Percentiles rank a stretch among this genome's conserved stretches.
phyloP scores from a whole-genome alignment of 2,329 filamentous ascomycete species.

The Keithomyces neogunnii region DNA sequence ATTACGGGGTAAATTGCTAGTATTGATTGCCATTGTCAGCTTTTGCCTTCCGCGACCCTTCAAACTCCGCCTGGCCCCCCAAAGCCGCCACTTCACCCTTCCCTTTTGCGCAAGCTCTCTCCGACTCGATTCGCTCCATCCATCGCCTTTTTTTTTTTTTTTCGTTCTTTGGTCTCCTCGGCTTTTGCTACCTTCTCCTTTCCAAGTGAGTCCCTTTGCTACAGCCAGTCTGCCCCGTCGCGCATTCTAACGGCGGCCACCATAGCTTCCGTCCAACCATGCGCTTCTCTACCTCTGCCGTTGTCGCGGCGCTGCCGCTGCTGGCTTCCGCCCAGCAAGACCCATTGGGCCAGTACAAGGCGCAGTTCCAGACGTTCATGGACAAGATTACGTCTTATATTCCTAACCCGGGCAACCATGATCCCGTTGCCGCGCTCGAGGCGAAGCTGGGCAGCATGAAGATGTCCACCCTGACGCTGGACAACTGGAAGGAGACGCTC shows the following conservation, averaged over 20 bases:
- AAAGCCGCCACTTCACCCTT: neutral
- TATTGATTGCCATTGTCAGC: too few relatives aligned
- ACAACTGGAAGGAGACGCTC: slow-evolving; percentile 64
- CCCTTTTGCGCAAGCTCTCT: slow-evolving; percentile 2
- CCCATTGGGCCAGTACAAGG: slow-evolving; percentile 49
- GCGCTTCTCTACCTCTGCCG: slow-evolving; percentile 46
- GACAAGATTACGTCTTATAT: slow-evolving; percentile 48
- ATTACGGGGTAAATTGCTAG: too few relatives aligned
- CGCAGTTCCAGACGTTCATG: slow-evolving; percentile 55
- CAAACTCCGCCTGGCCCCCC: too few relatives aligned
- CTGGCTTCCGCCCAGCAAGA: slow-evolving; percentile 44
- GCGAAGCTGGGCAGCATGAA: slow-evolving; percentile 31
- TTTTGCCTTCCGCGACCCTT: neutral
- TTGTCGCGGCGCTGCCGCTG: slow-evolving; percentile 47
- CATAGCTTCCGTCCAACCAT: slow-evolving; percentile 28
- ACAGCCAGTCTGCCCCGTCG: too few relatives aligned
- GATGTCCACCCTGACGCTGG: slow-evolving; percentile 49
- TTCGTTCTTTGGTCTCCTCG: neutral
- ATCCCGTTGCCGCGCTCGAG: slow-evolving; percentile 32
- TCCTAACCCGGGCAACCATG: slow-evolving; percentile 36
- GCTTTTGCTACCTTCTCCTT: neutral
- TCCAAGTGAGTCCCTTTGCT: neutral
- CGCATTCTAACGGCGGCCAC: too few relatives aligned
- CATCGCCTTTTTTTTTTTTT: neutral
- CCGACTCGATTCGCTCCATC: slow-evolving; percentile 3